These are phyloP conservation scores for Wickerhamomyces mucosus DNA, from an alignment of 805 yeast species.

Conservation along the genomic window DNA sequence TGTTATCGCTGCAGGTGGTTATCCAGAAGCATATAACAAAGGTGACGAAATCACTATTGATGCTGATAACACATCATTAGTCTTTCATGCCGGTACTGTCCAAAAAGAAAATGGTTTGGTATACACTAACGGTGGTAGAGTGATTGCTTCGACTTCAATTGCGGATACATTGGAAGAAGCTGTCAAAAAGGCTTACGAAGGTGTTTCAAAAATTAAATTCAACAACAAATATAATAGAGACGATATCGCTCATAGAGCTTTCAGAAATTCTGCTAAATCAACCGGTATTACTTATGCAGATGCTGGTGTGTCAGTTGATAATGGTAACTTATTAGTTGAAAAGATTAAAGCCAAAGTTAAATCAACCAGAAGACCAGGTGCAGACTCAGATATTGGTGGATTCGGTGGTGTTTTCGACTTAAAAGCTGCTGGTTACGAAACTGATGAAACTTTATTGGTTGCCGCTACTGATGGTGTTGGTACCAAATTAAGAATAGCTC, in stretches of 20 bases:
- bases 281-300: conserved; percentile 74
- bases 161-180: conserved; percentile 71
- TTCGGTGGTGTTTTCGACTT: conserved; percentile 96
- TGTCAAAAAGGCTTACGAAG: conserved; percentile 77
- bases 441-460: conserved; percentile 72
- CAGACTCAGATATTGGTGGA: conserved; percentile 97
- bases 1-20: conserved; percentile 94
- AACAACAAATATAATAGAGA: conserved; percentile 72
- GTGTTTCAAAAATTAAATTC: conserved; percentile 70
- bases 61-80: conserved; percentile 42
- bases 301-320: conserved; percentile 96
- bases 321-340: conserved; percentile 85
- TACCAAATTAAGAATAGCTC: conserved; percentile 92
- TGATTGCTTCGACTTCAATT: conserved; percentile 86
- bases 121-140: conserved; percentile 93
- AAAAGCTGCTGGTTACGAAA: conserved; percentile 72
- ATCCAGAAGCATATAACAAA: conserved; percentile 79
- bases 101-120: conserved; percentile 43
- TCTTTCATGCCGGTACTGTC: conserved; percentile 95
- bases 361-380: conserved; percentile 90
- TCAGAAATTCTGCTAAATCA: conserved; percentile 39
- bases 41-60: conserved; percentile 74
- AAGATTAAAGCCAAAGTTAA: conserved; percentile 84
- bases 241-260: conserved; percentile 96
- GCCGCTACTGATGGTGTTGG: conserved; percentile 99